Evolutionary conservation across 345 rosid species (phyloP).

Genomic region (Melaleuca quinquenervia): DNA sequence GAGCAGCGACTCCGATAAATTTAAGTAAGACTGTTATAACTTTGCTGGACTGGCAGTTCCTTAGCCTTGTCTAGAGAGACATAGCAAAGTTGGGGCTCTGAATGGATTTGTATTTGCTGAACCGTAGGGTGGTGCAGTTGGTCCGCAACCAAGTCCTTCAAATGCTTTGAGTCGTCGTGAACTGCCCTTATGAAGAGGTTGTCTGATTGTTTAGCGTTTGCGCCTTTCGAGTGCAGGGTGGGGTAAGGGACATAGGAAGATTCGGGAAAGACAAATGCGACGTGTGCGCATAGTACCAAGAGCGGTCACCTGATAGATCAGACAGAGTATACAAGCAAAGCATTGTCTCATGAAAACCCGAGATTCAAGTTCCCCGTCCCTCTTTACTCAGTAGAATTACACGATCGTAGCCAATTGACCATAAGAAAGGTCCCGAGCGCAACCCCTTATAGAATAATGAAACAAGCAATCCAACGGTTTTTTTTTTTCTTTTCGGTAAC

Average conservation of each 20-base stretch:
- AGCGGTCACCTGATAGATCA: background rate
- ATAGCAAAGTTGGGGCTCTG: background rate
- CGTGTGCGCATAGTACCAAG: background rate
- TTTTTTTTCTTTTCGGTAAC: background rate
- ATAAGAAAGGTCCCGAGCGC: background rate
- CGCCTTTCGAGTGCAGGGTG: background rate
- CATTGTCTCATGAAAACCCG: background rate
- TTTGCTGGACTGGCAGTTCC: background rate
- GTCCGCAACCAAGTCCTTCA: background rate
- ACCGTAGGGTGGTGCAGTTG: background rate
- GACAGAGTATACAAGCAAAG: background rate
- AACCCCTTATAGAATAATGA: background rate
- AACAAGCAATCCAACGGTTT: background rate
- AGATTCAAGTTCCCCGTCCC: background rate
- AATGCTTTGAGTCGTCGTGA: background rate
- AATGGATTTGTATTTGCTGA: background rate
- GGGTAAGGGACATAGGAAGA: background rate
- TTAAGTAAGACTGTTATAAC: background rate
- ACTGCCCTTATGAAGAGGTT: background rate
- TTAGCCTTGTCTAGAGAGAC: background rate
- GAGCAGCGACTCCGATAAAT: background rate
- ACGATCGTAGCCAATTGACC: background rate
- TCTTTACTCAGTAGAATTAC: background rate
- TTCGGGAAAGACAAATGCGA: background rate
- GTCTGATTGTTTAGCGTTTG: background rate